Conservation (phyloP, 768 basidiomycete genomes). For the Termitomyces heimii region DNA sequence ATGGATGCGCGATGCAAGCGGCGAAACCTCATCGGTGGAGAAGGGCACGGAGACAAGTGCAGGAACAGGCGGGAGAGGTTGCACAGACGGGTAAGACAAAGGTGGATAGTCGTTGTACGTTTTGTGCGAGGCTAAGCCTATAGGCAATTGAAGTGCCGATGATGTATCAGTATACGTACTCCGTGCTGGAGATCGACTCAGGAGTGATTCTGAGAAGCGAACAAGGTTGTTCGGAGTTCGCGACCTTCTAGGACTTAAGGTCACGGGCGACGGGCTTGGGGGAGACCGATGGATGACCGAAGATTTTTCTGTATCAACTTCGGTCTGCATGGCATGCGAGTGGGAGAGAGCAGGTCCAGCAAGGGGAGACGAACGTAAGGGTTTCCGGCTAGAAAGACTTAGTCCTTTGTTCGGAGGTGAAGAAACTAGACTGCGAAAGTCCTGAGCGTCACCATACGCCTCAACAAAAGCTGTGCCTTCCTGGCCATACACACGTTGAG, state of each 20-base stretch:
- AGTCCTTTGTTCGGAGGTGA: constrained; percentile 8
- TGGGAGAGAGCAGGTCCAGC: constrained; percentile 30
- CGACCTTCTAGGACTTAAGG: not conserved
- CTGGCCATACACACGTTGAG: not conserved
- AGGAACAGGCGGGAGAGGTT: not conserved
- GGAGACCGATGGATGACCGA: not conserved
- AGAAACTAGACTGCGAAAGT: not conserved
- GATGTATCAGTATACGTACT: not conserved
- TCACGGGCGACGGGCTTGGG: not conserved
- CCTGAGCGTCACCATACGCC: not conserved
- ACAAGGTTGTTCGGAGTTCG: constrained; percentile 2
- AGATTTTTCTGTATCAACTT: not conserved
- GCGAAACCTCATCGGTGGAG: not conserved
- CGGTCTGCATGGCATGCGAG: constrained; percentile 7
- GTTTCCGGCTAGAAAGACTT: constrained; percentile 18
- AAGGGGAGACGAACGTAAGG: constrained; percentile 36
- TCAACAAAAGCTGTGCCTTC: not conserved
- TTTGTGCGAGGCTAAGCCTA: not conserved
- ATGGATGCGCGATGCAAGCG: not conserved
- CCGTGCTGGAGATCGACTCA: not conserved
- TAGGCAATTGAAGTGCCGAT: not conserved
- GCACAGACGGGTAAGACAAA: not conserved
- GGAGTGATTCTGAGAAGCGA: constrained; percentile 2
- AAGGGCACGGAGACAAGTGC: not conserved
- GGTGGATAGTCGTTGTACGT: not conserved